A percentile compares a stretch with the other conserved stretches of the same genome.
These are phyloP conservation scores for Rugosomyces carneus DNA, from an alignment of 1,284 basidiomycete species.

Conservation along the genomic window DNA sequence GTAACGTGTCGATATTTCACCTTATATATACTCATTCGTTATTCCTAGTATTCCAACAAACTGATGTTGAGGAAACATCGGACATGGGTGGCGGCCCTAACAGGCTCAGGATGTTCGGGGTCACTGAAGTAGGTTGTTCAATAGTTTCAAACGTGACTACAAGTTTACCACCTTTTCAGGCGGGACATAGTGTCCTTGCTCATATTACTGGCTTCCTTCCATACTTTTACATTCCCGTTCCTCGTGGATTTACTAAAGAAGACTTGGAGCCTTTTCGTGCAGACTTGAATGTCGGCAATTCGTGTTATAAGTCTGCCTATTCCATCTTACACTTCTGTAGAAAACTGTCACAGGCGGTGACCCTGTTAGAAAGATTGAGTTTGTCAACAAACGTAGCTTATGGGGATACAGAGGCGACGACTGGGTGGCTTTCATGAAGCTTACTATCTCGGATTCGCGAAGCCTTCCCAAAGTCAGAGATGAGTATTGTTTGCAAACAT, in stretches of 20 bases:
- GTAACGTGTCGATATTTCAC: slow-evolving; percentile 10
- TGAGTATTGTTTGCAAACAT: slow-evolving; percentile 41
- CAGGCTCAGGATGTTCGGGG: slow-evolving; percentile 78
- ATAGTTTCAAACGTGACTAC: background rate
- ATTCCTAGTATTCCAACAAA: slow-evolving; percentile 84
- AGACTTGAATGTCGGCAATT: slow-evolving; percentile 69
- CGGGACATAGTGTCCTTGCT: slow-evolving; percentile 83
- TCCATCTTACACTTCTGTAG: slow-evolving; percentile 13
- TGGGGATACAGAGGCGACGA: slow-evolving; percentile 88
- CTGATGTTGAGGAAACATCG: slow-evolving; percentile 78
- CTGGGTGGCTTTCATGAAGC: slow-evolving; percentile 74
- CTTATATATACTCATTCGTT: background rate
- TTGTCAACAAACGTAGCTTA: slow-evolving; percentile 66
- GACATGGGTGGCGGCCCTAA: slow-evolving; percentile 42
- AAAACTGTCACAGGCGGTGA: slow-evolving; percentile 18
- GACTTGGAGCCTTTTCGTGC: slow-evolving; percentile 63
- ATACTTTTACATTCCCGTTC: slow-evolving; percentile 87
- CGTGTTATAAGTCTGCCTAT: background rate
- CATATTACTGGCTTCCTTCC: slow-evolving; percentile 79
- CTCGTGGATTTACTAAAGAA: slow-evolving; percentile 69
- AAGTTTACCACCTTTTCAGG: slow-evolving; percentile 31
- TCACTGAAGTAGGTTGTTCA: slow-evolving; percentile 59
- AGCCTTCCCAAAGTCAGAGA: slow-evolving; percentile 85
- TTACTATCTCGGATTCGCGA: slow-evolving; percentile 69
- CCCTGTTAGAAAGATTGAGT: slow-evolving; percentile 51